Evolutionary conservation across 306 rosid genomes (phyloP).

Genomic region (Senna tora): DNA sequence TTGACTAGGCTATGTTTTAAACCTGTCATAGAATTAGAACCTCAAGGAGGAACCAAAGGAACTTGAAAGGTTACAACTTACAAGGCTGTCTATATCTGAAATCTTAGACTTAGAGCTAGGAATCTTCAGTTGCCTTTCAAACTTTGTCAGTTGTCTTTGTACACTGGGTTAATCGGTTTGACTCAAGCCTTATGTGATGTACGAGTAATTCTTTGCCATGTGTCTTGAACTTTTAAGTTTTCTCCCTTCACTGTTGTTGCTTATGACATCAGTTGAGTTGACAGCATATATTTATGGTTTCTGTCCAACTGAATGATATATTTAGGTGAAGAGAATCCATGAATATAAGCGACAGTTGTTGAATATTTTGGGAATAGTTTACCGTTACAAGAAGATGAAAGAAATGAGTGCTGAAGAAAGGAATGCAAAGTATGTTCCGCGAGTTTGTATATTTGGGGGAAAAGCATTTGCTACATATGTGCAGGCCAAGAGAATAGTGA

Average conservation of each 20-base stretch:
- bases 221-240: slow-evolving; percentile 28
- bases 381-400: slow-evolving; percentile 97
- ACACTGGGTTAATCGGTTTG: slow-evolving; percentile 5
- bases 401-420: slow-evolving; percentile 83
- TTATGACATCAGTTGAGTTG: slow-evolving; percentile 31
- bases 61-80: slow-evolving; percentile 4
- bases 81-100: background rate
- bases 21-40: slow-evolving; percentile 21
- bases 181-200: background rate
- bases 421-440: slow-evolving; percentile 74
- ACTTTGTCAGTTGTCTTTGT: slow-evolving; percentile 16
- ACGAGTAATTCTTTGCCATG: background rate
- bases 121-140: slow-evolving; percentile 15
- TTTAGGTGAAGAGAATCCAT: slow-evolving; percentile 98
- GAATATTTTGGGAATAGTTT: slow-evolving; percentile 91
- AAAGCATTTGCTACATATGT: slow-evolving; percentile 93
- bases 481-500: slow-evolving; percentile 98
- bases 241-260: slow-evolving; percentile 16
- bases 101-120: background rate
- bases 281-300: background rate
- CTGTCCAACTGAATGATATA: slow-evolving; percentile 18
- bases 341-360: slow-evolving; percentile 91
- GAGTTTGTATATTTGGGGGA: slow-evolving; percentile 98
- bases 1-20: slow-evolving; percentile 27
- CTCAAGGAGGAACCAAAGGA: slow-evolving; percentile 4